Base-by-base conservation (phyloP, 2,329 filamentous ascomycete genomes). In the Aspergillus terreus region DNA sequence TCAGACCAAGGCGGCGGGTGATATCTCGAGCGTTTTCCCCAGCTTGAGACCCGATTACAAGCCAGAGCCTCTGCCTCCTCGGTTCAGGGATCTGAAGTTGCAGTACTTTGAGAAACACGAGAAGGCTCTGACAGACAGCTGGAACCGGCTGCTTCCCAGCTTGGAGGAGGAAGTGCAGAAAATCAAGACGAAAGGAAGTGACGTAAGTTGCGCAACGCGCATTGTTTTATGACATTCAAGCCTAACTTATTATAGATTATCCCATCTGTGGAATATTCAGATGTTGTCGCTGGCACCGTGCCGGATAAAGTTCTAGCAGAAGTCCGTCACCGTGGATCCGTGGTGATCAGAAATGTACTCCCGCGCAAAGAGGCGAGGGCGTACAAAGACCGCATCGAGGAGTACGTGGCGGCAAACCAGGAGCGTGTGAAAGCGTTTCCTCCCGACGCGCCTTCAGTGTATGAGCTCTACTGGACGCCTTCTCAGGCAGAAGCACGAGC, bases 381-480 rank as follows among this genome's bases (percentile, higher is more conserved):
- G 1, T 87, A 83, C 60, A 91, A 91, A 69, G 74, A 75, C 7
- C 78, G 85, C 53, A 72, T 86, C 5, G 80, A 84, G 55, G 79
- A 82, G 6, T 91, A 91, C 58, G 80, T 88, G 6, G 71, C 70
- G 11, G 77, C 77, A 48, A 91, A 91, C 62, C 80, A 64, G 43
- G 59, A 68, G 41, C 62, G 60, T 12, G 67, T 75, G 19, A 74
- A 79, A 50, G 86, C 83, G 2, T 91, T 88, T 56, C 88, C 86
- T 0, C 69, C 78, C 0, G 73, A 85, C 43, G 78, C 84, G 40
- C 86, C 86, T 0, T 83, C 87, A 42, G 86, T 91, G 5, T 89
- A 82, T 61, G 87, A 90, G 65, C 73, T 91, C 1, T 91, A 90
- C 70, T 90, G 87, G 87, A 86, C 85, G 0, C 76, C 77, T 1